phyloP scores from a whole-genome alignment of 768 basidiomycete species.

The Amanita pallidorosea region DNA sequence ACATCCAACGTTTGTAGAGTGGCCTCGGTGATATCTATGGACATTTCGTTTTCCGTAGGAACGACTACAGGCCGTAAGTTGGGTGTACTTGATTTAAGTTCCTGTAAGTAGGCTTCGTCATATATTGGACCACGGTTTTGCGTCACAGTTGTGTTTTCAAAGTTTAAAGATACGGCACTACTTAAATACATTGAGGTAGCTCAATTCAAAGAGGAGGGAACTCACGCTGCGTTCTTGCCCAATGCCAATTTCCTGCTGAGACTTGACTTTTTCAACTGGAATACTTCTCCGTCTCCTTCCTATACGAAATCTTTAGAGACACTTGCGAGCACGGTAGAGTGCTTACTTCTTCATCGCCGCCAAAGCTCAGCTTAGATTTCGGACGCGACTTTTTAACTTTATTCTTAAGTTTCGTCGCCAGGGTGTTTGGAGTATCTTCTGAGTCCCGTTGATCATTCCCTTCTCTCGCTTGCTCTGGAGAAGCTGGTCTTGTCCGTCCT shows the following conservation, averaged over 20 bases:
- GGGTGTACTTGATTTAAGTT: constrained; percentile 72
- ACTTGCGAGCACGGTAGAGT: constrained; percentile 10
- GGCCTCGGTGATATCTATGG: constrained; percentile 23
- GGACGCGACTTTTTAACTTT: constrained; percentile 57
- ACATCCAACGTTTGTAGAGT: constrained; percentile 23
- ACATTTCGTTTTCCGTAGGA: constrained; percentile 29
- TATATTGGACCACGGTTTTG: constrained; percentile 51
- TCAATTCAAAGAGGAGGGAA: constrained; percentile 8
- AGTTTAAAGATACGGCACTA: constrained; percentile 25
- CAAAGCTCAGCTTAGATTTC: constrained; percentile 70
- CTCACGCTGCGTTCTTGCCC: constrained; percentile 43
- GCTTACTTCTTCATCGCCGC: constrained; percentile 46
- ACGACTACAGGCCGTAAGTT: constrained; percentile 30
- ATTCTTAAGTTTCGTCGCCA: constrained; percentile 61
- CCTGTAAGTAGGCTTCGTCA: constrained; percentile 59
- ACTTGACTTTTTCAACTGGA: constrained; percentile 74
- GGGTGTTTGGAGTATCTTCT: constrained; percentile 45
- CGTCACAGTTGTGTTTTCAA: constrained; percentile 49
- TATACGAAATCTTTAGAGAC: constrained; percentile 22
- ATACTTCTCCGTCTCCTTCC: constrained; percentile 52
- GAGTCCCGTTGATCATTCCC: constrained; percentile 17
- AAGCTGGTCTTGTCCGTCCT: constrained; percentile 27
- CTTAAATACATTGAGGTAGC: neutral
- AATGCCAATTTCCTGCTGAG: constrained; percentile 58
- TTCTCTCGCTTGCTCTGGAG: constrained; percentile 23